Conservation (phyloP, 495 filamentous ascomycete genomes). For the Penicillium nucicola region DNA sequence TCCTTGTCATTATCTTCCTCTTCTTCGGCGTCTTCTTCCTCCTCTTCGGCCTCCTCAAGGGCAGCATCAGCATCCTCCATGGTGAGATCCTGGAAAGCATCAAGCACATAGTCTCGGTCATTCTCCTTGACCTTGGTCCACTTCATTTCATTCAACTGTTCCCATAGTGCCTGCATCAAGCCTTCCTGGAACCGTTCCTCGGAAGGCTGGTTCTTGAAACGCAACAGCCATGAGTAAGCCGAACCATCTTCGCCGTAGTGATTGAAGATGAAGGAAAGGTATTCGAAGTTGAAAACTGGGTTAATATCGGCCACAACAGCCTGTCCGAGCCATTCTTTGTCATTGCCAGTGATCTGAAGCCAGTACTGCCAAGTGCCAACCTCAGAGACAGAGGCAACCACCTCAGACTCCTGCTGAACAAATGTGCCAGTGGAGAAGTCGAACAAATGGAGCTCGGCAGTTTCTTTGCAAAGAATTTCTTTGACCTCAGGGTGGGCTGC, state of each 20-base stretch:
- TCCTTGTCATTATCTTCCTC: conserved; percentile 58
- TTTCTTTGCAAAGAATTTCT: conserved; percentile 72
- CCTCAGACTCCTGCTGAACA: conserved; percentile 69
- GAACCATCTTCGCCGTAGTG: conserved; percentile 85
- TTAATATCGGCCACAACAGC: conserved; percentile 86
- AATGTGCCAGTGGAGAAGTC: conserved; percentile 85
- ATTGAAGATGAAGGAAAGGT: conserved; percentile 97
- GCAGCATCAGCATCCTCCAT: conserved; percentile 77
- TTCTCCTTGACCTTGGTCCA: conserved; percentile 90
- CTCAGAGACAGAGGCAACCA: conserved; percentile 79
- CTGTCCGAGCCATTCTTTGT: conserved; percentile 86
- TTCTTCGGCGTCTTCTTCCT: conserved; percentile 59
- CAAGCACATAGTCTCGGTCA: conserved; percentile 89
- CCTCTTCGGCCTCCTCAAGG: conserved; percentile 60
- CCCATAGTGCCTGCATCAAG: conserved; percentile 93
- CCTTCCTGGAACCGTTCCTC: conserved; percentile 90
- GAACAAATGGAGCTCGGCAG: conserved; percentile 87
- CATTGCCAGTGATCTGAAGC: conserved; percentile 77
- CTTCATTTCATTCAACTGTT: conserved; percentile 91
- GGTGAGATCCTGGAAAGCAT: conserved; percentile 91
- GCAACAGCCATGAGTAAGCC: conserved; percentile 92
- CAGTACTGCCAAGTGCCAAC: conserved; percentile 93
- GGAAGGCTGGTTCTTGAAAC: conserved; percentile 79
- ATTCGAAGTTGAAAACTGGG: conserved; percentile 98
- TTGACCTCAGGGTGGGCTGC: conserved; percentile 61